Evolutionary conservation across 169 alveolate genomes (phyloP), one percentile per base, ranked within the genome.

Genomic region (Besnoitia besnoiti): DNA sequence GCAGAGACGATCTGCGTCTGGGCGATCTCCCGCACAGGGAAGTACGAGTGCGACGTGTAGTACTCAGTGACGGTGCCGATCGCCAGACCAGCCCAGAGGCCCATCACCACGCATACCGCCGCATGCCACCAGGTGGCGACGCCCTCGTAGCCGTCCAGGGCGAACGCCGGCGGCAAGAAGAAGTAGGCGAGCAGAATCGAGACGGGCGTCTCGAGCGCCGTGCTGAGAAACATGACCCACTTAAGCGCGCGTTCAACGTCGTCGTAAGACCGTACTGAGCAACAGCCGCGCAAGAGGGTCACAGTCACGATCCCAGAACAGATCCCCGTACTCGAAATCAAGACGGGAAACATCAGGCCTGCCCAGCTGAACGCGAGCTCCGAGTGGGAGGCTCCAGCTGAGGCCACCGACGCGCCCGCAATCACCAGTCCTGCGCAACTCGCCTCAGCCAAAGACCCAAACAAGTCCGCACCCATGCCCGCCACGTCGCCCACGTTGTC

Each of bases 401-500:
- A 19, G 24, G 96, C 90, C 33, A 51, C 62, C 30, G 96, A 95
- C 14, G 97, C 94, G 5, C 98, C 97, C 21, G 98, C 98, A 30
- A 97, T 96, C 67, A 98, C 98, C 85, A 98, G 92, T 61, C 98
- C 98, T 51, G 99, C 99, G 85, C 99, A 97, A 76, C 98, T 97
- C 39, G 98, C 91, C 95, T 97, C 99, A 21, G 99, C 98, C 51
- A 98, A 94, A 62, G 99, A 97, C 21, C 99, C 99, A 92, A 97
- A 98, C 55, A 98, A 95, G 95, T 98, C 99, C 30, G 99, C 98
- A 35, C 99, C 99, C 98, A 97, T 97, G 55, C 99, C 99, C n/a
- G 99, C 99, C 76, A 97, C 96, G 91, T 98, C 98, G 47, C 99
- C 98, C 35, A 98, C 99, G 94, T 98, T 98, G 94, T 98, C 99